phyloP scores from a whole-genome alignment of 345 rosid genomes.

The Eucalyptus marginata region DNA sequence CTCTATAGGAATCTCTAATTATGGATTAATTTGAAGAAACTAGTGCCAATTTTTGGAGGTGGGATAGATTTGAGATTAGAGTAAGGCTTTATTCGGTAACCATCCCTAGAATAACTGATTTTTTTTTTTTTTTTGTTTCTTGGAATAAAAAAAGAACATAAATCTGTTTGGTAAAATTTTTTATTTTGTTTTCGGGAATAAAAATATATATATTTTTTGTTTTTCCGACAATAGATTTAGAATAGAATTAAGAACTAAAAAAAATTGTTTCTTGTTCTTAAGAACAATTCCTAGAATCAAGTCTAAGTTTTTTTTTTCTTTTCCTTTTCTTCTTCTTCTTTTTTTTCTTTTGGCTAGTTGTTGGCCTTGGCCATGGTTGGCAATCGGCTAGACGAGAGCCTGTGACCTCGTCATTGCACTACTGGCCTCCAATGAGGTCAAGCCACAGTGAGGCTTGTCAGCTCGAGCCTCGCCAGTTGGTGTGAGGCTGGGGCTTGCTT shows the following conservation, averaged over 20 bases:
- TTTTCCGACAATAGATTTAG: fast-evolving
- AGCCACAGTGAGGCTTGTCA: fast-evolving
- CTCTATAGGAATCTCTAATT: neutral
- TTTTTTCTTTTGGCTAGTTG: neutral
- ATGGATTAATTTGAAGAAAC: neutral
- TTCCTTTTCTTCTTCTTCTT: neutral
- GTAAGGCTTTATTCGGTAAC: too few relatives aligned
- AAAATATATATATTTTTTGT: too few relatives aligned
- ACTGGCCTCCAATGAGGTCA: fast-evolving
- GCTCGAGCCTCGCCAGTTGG: fast-evolving
- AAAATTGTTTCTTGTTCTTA: too few relatives aligned
- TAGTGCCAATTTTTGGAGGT: neutral
- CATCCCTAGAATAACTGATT: fast-evolving
- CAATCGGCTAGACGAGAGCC: fast-evolving
- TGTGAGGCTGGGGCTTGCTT: fast-evolving
- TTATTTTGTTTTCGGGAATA: fast-evolving
- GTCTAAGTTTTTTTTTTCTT: too few relatives aligned
- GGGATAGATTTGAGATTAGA: neutral
- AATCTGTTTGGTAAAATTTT: too few relatives aligned
- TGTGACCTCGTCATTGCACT: fast-evolving
- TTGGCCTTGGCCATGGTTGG: neutral
- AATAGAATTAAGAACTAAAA: neutral
- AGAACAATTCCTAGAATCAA: neutral
- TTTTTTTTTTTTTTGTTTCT: too few relatives aligned
- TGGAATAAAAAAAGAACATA: too few relatives aligned